Base-by-base conservation (phyloP, 2,329 filamentous ascomycete species). In the Fusarium lyarnte region DNA sequence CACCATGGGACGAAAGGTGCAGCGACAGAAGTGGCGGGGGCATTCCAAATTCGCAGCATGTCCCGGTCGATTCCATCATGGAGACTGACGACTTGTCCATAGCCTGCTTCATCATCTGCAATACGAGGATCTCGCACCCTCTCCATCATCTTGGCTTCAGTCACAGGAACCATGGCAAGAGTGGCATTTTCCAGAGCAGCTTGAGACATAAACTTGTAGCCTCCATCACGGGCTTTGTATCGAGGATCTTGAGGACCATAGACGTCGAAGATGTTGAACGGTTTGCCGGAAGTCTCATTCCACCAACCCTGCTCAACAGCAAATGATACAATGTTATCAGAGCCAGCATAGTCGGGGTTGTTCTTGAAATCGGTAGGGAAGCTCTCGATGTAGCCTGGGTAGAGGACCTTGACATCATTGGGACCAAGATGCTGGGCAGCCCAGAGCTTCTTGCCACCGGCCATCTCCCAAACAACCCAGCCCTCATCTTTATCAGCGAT, bases 381-480 rank as follows among this genome's bases (percentile, higher is more conserved):
- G n/a, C 75, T 61, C 1, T 76, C 74, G 27, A 76, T 76, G 5
- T 76, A 76, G 0, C 74, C 74, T 0, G 74, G 74, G 35, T 76
- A 76, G 1, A 76, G 58, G 0, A 76, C 74, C 12, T 75, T 76
- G 33, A 76, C 74, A 13, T 76, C 70, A 5, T 74, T 66, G 0
- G 74, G 55, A 3, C 74, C 74, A 16, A 76, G 72, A 9, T 72
- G 70, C 14, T 76, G 72, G 4, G 74, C 74, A 21, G 74, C 74
- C 74, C 74, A 76, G 4, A 76, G 74, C 3, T 74, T 74, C 16
- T 66, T 51, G 1, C 74, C 74, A 1, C 74, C 74, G 2, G 74
- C 74, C 74, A 76, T 76, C 6, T 76, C 74, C 74, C 74, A 76
- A 6, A 76, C 74, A 3, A 76, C 42, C 74, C 74, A 76, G 0